Evolutionary conservation across 441 rosid species (phyloP), one percentile per base, ranked within the genome.

Genomic region (Manihot esculenta): DNA sequence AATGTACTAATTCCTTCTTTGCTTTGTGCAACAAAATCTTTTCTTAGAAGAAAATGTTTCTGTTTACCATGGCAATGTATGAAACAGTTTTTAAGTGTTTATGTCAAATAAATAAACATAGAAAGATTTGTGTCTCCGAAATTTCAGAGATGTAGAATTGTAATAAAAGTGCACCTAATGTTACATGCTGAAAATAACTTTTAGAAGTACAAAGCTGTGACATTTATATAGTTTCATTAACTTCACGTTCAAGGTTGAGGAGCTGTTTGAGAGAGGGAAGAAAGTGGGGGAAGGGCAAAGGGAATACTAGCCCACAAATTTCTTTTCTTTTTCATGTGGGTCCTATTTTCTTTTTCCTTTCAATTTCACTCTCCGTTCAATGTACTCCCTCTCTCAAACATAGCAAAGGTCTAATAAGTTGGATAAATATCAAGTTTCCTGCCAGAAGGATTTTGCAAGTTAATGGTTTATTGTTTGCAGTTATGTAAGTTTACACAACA

Each of bases 131-230:
- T 24, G 50, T 54, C 30, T 49, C 47, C 18, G 10, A 33, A 57
- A 56, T 56, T 30, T 72, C 26, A 2, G 68, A 21, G 17, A 14
- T 45, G 12, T 17, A 3, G 42, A 26, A 47, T 1, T 8, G 44
- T 7, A 65, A 13, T 27, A 24, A 41, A 66, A 65, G 5, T 48
- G 71, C 14, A 18, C 3, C 55, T 23, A 18, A 13, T 64, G 54
- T 59, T 51, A 66, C 47, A 44, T 24, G 44, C 5, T 55, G 73
- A 51, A 71, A 49, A 26, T 7, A 12, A 49, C 66, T 17, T 50
- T 50, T 15, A 48, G 60, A 57, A 51, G 33, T 18, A 47, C 56
- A 21, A 57, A 21, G 55, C 26, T 21, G 11, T 30, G 17, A 55
- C 47, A 56, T 48, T 10, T 64, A n/a, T 64, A 11, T 64, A 44